These are phyloP conservation scores for Pochonia chlamydosporia DNA, from an alignment of 2,329 filamentous ascomycete species.

Conservation along the genomic window DNA sequence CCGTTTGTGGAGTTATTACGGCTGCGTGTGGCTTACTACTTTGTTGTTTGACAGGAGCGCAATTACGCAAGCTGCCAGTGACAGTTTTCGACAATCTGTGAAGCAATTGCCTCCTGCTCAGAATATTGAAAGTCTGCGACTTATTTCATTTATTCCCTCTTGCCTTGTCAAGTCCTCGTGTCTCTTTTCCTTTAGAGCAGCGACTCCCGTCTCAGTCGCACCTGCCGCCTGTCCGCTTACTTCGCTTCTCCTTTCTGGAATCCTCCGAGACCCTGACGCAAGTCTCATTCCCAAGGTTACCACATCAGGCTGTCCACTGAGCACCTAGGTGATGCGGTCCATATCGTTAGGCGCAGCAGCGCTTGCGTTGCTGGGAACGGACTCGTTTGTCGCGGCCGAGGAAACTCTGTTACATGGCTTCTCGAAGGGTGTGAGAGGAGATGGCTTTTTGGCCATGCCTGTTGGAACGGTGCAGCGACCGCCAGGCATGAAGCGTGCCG, in stretches of 20 bases:
- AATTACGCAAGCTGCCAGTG: no score
- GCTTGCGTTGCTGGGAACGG: slow-evolving; percentile 10
- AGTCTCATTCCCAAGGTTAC: background rate
- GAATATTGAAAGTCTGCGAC: no score
- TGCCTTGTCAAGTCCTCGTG: background rate
- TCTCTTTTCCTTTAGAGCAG: background rate
- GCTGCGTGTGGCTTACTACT: background rate
- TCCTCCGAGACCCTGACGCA: no score
- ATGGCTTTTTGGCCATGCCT: slow-evolving; percentile 32
- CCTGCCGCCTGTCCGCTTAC: background rate
- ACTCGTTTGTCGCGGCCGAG: slow-evolving; percentile 5
- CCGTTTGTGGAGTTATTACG: background rate
- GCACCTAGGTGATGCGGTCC: slow-evolving; percentile 10
- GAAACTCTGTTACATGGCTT: slow-evolving; percentile 11
- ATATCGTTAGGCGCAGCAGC: slow-evolving; percentile 7
- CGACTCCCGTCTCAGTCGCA: background rate
- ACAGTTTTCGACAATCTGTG: no score
- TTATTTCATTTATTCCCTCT: no score
- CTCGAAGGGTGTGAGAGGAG: slow-evolving; percentile 23
- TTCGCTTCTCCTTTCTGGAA: background rate
- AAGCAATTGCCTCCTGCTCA: no score
- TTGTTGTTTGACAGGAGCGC: background rate
- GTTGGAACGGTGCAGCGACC: slow-evolving; percentile 25
- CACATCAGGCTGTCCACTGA: background rate
- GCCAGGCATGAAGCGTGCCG: slow-evolving; percentile 8